Evolutionary conservation across 805 yeast genomes (phyloP).

Genomic region (Nadsonia fulvescens): DNA sequence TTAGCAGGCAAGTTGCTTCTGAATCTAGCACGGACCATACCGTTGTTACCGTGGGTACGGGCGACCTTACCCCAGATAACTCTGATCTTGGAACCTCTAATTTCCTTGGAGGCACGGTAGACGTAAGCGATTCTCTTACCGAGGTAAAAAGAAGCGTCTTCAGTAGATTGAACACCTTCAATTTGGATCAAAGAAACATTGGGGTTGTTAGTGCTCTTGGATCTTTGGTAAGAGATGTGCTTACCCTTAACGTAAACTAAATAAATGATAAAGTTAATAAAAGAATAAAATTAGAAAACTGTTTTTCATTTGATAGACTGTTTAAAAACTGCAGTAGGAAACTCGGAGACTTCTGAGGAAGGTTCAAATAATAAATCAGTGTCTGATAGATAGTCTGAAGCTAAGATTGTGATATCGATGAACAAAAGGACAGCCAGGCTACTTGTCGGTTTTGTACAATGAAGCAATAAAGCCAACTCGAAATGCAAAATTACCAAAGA

Average conservation of each 20-base stretch:
- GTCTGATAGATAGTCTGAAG: neutral
- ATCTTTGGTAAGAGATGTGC: slow-evolving; percentile 99
- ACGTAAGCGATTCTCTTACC: slow-evolving; percentile 99
- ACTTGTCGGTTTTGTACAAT: neutral
- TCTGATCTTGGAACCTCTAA: slow-evolving; percentile 97
- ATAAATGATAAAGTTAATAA: slow-evolving; percentile 3
- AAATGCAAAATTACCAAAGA: too few relatives aligned
- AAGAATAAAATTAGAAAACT: neutral
- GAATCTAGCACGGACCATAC: slow-evolving; percentile 98
- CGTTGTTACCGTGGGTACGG: slow-evolving; percentile 98
- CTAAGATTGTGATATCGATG: too few relatives aligned
- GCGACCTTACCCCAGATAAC: slow-evolving; percentile 98
- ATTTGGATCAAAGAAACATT: slow-evolving; percentile 90
- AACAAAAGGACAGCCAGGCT: neutral
- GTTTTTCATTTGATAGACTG: slow-evolving; percentile 1
- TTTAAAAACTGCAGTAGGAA: neutral
- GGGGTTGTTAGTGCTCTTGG: slow-evolving; percentile 96
- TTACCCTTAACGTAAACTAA: slow-evolving; percentile 96
- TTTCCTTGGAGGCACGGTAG: slow-evolving; percentile 95
- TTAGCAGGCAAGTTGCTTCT: slow-evolving; percentile 97
- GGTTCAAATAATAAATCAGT: neutral
- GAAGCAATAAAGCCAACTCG: neutral
- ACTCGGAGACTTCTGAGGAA: neutral
- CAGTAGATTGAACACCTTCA: slow-evolving; percentile 83
- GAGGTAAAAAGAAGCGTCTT: slow-evolving; percentile 96